Evolutionary conservation across 805 yeast species (phyloP).

Genomic region (Barnettozyma botsteinii): DNA sequence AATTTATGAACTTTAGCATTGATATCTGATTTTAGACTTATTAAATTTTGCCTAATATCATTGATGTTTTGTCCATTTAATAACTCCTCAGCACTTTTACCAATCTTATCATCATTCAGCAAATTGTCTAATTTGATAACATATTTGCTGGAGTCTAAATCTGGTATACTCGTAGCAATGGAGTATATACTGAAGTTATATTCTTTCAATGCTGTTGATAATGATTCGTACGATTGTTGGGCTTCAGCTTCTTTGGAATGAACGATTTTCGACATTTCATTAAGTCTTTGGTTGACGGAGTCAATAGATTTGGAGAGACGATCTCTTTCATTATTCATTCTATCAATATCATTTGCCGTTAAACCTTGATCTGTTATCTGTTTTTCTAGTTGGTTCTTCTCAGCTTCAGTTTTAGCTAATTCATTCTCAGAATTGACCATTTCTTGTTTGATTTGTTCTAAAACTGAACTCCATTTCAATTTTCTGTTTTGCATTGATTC

Average conservation of each 20-base stretch:
- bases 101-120: constrained; percentile 39
- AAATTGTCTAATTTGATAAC: constrained; percentile 37
- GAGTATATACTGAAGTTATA: constrained; percentile 53
- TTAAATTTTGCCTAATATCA: constrained; percentile 32
- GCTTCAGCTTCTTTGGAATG: constrained; percentile 46
- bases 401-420: constrained; percentile 35
- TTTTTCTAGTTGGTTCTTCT: constrained; percentile 36
- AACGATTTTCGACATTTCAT: constrained; percentile 40
- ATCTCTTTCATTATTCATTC: constrained; percentile 56
- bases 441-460: constrained; percentile 54
- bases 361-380: constrained; percentile 50
- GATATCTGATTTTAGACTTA: constrained; percentile 41
- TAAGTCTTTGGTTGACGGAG: constrained; percentile 35
- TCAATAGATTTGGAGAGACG: constrained; percentile 51
- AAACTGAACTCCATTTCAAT: constrained; percentile 53
- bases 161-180: constrained; percentile 32
- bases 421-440: constrained; percentile 39
- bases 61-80: constrained; percentile 35
- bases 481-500: constrained; percentile 61
- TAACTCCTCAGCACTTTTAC: constrained; percentile 37
- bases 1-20: constrained; percentile 39
- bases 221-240: constrained; percentile 41
- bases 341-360: constrained; percentile 57
- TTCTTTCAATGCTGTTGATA: constrained; percentile 46
- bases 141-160: constrained; percentile 28